A percentile compares a stretch with the other conserved stretches of the same genome.
Conservation (phyloP, 179 eudicot species). For the Actinidia chinensis region DNA sequence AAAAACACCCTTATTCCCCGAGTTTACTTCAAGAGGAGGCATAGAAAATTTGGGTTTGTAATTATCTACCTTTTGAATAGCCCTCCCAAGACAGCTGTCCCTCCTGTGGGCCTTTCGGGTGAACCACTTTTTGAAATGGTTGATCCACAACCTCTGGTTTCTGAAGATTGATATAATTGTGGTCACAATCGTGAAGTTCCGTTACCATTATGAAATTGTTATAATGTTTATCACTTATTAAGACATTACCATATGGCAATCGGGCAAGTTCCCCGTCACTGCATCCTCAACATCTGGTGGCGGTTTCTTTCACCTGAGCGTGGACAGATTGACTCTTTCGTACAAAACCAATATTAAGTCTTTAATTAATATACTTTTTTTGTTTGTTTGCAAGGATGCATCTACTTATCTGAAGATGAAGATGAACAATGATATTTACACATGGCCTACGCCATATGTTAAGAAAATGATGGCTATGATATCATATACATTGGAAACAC, state of each 20-base stretch:
- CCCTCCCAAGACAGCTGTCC: constrained; percentile 71
- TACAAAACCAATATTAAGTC: background rate
- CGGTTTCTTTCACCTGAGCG: constrained; percentile 88
- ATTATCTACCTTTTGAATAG: constrained; percentile 77
- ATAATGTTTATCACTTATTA: background rate
- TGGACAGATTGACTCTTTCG: background rate
- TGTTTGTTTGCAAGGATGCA: too few relatives aligned
- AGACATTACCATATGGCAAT: constrained; percentile 80
- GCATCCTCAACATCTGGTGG: constrained; percentile 87
- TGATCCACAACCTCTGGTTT: constrained; percentile 95
- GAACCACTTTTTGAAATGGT: constrained; percentile 86
- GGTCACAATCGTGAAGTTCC: constrained; percentile 11
- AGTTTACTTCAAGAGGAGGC: too few relatives aligned
- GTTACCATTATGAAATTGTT: background rate
- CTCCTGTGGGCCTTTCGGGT: constrained; percentile 89
- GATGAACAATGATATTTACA: too few relatives aligned
- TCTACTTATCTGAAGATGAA: too few relatives aligned
- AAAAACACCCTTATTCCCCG: too few relatives aligned
- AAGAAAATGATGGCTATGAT: background rate
- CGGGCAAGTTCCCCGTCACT: constrained; percentile 96
- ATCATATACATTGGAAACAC: background rate
- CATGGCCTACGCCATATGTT: too few relatives aligned
- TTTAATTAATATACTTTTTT: background rate
- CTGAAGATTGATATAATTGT: constrained; percentile 34
- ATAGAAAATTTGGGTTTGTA: too few relatives aligned